These are phyloP conservation scores for Yamadazyma triangularis DNA, from an alignment of 1,139 yeast species.

Conservation along the genomic window DNA sequence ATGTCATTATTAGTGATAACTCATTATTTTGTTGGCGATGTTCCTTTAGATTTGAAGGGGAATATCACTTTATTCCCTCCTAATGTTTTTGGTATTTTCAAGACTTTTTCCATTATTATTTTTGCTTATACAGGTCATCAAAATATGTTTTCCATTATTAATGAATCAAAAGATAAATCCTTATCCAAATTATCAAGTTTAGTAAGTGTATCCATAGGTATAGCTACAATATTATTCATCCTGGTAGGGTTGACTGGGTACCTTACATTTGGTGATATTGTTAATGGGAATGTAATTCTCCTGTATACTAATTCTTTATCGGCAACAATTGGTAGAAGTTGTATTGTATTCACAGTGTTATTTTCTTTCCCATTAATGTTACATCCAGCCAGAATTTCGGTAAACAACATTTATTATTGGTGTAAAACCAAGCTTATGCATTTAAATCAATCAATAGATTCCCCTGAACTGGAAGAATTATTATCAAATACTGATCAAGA, in stretches of 20 bases:
- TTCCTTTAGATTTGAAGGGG: conserved; percentile 48
- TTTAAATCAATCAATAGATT: neutral
- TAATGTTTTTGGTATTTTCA: conserved; percentile 55
- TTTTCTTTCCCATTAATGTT: conserved; percentile 89
- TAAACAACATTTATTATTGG: conserved; percentile 70
- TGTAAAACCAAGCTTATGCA: conserved; percentile 1
- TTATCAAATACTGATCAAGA: conserved; percentile 3
- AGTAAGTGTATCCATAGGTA: conserved; percentile 47
- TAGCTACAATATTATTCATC: conserved; percentile 31
- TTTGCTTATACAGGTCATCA: conserved; percentile 50
- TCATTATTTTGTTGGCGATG: conserved; percentile 36
- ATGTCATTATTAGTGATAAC: conserved; percentile 33
- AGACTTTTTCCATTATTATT: conserved; percentile 49
- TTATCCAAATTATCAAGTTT: conserved; percentile 49
- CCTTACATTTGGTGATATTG: conserved; percentile 40
- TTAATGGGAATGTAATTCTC: conserved; percentile 75
- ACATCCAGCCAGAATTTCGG: conserved; percentile 86
- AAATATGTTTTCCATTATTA: conserved; percentile 46
- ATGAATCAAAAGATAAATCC: conserved; percentile 53
- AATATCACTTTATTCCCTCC: conserved; percentile 55
- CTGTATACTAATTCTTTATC: conserved; percentile 50
- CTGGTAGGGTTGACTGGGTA: conserved; percentile 42
- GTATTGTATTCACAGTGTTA: conserved; percentile 77
- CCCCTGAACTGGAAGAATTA: conserved; percentile 3
- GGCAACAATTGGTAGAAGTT: conserved; percentile 64